Conservation (phyloP, 2,329 filamentous ascomycete genomes). For the Fusarium clavum region DNA sequence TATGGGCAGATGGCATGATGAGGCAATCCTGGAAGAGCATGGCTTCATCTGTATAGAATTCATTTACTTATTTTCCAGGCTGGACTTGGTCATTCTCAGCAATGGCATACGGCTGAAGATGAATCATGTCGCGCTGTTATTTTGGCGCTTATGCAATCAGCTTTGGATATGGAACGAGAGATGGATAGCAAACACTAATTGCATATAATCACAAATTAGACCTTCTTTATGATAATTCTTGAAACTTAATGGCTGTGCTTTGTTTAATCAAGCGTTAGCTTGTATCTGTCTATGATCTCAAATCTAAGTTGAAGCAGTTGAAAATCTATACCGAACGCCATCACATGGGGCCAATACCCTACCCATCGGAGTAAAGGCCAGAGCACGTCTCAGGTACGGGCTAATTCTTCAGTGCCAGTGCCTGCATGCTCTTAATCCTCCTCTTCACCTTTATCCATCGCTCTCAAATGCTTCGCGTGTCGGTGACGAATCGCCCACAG, state of each 20-base stretch:
- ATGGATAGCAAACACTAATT: constrained; percentile 26
- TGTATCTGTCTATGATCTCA: constrained; percentile 8
- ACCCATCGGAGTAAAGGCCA: not conserved
- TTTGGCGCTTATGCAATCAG: constrained; percentile 14
- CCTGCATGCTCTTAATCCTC: constrained; percentile 48
- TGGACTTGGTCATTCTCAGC: constrained; percentile 17
- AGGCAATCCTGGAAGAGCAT: constrained; percentile 16
- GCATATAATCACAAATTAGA: constrained; percentile 36
- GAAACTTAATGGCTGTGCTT: not conserved
- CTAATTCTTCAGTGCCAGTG: not conserved
- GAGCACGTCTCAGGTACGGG: not conserved
- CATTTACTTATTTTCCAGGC: constrained; percentile 4
- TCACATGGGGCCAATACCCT: not conserved
- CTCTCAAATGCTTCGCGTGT: constrained; percentile 54
- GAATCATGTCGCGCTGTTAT: constrained; percentile 29
- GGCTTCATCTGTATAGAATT: constrained; percentile 14
- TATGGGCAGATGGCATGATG: constrained; percentile 41
- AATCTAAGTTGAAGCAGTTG: not conserved
- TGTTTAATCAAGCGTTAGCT: not conserved
- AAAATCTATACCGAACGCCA: constrained; percentile 16
- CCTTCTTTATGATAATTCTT: constrained; percentile 12
- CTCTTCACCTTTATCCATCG: constrained; percentile 53
- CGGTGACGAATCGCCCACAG: constrained; percentile 77
- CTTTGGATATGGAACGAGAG: constrained; percentile 26
- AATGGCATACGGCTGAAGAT: constrained; percentile 29